Conservation (phyloP, 345 rosid species). For the Litchi chinensis region DNA sequence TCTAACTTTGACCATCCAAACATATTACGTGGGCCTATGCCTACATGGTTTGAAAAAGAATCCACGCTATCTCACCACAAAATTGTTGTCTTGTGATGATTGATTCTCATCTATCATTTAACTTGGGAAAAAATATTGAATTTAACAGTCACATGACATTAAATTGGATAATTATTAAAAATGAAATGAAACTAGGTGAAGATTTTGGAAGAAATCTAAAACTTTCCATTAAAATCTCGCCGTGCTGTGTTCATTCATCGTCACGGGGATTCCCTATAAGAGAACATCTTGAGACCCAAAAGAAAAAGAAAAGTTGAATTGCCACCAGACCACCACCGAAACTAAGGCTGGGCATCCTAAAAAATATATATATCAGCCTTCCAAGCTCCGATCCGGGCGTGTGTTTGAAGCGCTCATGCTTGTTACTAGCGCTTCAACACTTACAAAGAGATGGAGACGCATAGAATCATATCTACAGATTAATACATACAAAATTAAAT, state of each 20-base stretch:
- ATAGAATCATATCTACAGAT: slow-evolving; percentile 11
- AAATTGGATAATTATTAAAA: too few species aligned
- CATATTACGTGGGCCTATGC: neutral
- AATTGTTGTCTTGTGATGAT: too few species aligned
- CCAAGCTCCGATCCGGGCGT: neutral
- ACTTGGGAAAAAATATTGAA: too few species aligned
- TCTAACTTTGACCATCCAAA: neutral
- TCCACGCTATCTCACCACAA: too few species aligned
- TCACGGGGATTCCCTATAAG: slow-evolving; percentile 42
- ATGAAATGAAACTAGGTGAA: neutral
- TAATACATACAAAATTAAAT: neutral
- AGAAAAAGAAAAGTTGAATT: neutral
- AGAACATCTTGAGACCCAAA: neutral
- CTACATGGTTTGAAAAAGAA: too few species aligned
- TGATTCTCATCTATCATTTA: too few species aligned
- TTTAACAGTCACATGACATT: too few species aligned
- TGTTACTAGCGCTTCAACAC: neutral
- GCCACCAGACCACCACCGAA: neutral
- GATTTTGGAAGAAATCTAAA: neutral
- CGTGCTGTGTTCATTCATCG: slow-evolving; percentile 24
- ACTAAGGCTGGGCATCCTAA: slow-evolving; percentile 4
- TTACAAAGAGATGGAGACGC: neutral
- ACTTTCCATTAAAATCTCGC: slow-evolving; percentile 37
- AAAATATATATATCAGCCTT: neutral
- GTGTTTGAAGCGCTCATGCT: neutral